Evolutionary conservation across 2,329 filamentous ascomycete species (phyloP).

Genomic region (Cercospora canescens): DNA sequence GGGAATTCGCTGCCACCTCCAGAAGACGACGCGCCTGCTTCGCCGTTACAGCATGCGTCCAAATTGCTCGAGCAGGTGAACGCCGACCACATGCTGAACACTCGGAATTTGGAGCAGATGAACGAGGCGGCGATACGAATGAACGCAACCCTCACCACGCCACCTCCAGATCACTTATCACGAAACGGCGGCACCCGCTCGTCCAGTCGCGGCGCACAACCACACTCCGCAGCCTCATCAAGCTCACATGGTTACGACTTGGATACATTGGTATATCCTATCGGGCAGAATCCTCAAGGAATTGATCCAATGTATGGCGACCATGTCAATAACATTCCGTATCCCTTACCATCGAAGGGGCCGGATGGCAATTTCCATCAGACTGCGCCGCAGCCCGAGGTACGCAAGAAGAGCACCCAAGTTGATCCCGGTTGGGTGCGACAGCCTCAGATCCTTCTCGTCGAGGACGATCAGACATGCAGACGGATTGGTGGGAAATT

Average conservation of each 20-base stretch:
- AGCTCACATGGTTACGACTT: slow-evolving; percentile 59
- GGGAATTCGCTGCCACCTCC: slow-evolving; percentile 16
- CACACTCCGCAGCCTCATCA: slow-evolving; percentile 51
- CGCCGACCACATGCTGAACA: slow-evolving; percentile 64
- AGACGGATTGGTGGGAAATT: slow-evolving; percentile 68
- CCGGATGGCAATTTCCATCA: slow-evolving; percentile 43
- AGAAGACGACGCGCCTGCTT: slow-evolving; percentile 64
- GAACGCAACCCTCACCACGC: slow-evolving; percentile 57
- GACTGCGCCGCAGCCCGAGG: slow-evolving; percentile 51
- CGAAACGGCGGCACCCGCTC: slow-evolving; percentile 42
- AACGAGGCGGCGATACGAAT: slow-evolving; percentile 58
- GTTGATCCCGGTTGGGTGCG: slow-evolving; percentile 66
- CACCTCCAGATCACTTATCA: slow-evolving; percentile 52
- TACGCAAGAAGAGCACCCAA: slow-evolving; percentile 61
- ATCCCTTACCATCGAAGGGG: slow-evolving; percentile 70
- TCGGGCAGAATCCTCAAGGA: slow-evolving; percentile 77
- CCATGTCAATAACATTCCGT: slow-evolving; percentile 92
- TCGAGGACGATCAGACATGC: slow-evolving; percentile 76
- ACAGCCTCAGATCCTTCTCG: slow-evolving; percentile 78
- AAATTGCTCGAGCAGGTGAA: slow-evolving; percentile 67
- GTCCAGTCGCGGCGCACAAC: slow-evolving; percentile 43
- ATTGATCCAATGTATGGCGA: slow-evolving; percentile 95
- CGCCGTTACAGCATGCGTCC: slow-evolving; percentile 66
- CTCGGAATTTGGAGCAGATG: slow-evolving; percentile 65
- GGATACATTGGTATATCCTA: slow-evolving; percentile 81